phyloP scores from a whole-genome alignment of 768 basidiomycete species.

The Trichaptum fuscoviolaceum region DNA sequence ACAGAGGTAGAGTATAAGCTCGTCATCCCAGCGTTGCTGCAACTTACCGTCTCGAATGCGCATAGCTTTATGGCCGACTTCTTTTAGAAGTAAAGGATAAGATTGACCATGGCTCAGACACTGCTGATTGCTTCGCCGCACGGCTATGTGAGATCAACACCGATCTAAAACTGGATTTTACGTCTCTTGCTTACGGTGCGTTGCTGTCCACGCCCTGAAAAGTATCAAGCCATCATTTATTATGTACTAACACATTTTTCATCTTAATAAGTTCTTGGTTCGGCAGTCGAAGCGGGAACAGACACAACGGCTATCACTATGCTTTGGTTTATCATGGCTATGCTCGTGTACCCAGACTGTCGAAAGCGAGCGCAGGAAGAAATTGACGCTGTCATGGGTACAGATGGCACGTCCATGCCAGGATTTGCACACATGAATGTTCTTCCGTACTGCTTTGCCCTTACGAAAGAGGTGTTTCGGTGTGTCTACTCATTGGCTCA shows the following conservation, averaged over 20 bases:
- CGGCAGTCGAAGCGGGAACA: slow-evolving; percentile 9
- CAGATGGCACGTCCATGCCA: slow-evolving; percentile 10
- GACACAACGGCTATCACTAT: slow-evolving; percentile 23
- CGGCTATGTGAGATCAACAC: not conserved
- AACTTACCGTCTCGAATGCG: not conserved
- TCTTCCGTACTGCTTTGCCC: slow-evolving; percentile 18
- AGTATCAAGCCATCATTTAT: not conserved
- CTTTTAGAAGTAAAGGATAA: not conserved
- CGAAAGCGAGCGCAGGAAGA: slow-evolving; percentile 20
- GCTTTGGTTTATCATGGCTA: slow-evolving; percentile 22
- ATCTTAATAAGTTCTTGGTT: not conserved
- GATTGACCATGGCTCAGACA: not conserved
- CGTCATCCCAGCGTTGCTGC: not conserved
- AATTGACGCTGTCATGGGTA: slow-evolving; percentile 19
- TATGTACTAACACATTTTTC: not conserved
- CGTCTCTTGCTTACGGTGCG: not conserved
- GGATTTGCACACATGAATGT: slow-evolving; percentile 14
- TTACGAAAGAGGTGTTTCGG: slow-evolving; percentile 19
- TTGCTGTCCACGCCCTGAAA: not conserved
- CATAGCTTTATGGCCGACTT: not conserved
- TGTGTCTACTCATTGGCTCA: slow-evolving; percentile 3
- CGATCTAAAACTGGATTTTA: not conserved
- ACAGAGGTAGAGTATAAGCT: not conserved
- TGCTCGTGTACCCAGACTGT: slow-evolving; percentile 21
- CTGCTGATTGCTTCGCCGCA: not conserved